A percentile compares a stretch with the other conserved stretches of the same genome.
Evolutionary conservation across 208 protist species (phyloP).

Genomic region (Phytomonas francai): DNA sequence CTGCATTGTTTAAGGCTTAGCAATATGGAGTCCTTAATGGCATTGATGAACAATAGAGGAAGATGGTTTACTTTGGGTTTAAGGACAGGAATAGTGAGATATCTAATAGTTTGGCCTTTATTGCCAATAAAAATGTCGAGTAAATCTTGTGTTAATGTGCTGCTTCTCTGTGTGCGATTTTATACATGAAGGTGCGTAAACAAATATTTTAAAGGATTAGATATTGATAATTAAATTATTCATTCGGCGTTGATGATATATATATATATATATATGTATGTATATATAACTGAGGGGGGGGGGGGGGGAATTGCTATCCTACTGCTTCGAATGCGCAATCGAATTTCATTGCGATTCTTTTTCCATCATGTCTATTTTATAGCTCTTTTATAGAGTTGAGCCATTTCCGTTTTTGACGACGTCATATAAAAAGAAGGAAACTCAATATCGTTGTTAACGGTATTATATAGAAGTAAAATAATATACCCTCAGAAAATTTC

Average conservation of each 20-base stretch:
- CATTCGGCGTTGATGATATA: neutral
- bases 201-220: neutral
- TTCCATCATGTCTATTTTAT: neutral
- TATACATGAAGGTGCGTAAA: neutral
- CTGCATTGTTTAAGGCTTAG: neutral
- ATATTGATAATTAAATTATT: neutral
- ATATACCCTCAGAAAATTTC: neutral
- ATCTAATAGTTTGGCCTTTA: neutral
- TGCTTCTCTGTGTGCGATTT: slow-evolving; percentile 4
- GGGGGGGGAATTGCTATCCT: no score
- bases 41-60: neutral
- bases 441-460: slow-evolving; percentile 1
- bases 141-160: slow-evolving; percentile 1
- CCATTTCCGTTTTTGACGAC: neutral
- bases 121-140: neutral
- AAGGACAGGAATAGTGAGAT: neutral
- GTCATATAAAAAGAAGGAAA: neutral
- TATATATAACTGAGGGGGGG: no score
- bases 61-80: neutral
- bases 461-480: neutral
- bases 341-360: neutral
- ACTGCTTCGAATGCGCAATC: neutral
- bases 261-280: neutral
- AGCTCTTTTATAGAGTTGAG: neutral
- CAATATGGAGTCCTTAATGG: neutral